phyloP scores from a whole-genome alignment of 345 rosid species.

The Bruguiera gymnorhiza region DNA sequence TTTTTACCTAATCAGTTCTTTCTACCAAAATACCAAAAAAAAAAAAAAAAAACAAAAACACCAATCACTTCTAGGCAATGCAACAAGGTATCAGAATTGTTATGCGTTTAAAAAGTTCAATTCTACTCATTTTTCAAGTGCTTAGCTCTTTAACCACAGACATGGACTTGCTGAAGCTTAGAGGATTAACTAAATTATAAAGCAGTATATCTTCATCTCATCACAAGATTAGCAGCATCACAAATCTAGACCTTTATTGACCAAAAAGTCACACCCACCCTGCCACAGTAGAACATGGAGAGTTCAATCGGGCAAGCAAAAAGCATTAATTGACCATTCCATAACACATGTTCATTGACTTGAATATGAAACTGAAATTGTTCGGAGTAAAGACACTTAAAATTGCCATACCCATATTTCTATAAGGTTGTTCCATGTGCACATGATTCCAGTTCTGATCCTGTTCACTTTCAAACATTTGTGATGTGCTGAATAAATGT shows the following conservation, averaged over 20 bases:
- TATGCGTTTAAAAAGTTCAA: background rate
- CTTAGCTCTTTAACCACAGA: background rate
- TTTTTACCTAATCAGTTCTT: background rate
- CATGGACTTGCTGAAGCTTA: background rate
- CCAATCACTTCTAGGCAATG: background rate
- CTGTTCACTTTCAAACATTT: constrained; percentile 53
- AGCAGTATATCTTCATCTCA: background rate
- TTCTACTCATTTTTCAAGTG: background rate
- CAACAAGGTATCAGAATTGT: background rate
- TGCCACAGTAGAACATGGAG: background rate
- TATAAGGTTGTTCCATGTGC: constrained; percentile 52
- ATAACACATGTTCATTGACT: background rate
- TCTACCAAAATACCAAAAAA: too few species aligned
- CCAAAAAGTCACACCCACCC: background rate
- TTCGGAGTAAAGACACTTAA: background rate
- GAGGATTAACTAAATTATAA: background rate
- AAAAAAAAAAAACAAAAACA: too few species aligned
- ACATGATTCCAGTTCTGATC: constrained; percentile 66
- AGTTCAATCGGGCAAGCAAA: background rate
- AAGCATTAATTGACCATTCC: constrained; percentile 7
- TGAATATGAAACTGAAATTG: too few species aligned
- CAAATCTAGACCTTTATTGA: background rate
- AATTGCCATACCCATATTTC: constrained; percentile 45
- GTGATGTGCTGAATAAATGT: constrained; percentile 49
- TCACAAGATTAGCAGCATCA: background rate